Conservation (phyloP, 1,284 basidiomycete species). For the Erythrobasidium hasegawianum region DNA sequence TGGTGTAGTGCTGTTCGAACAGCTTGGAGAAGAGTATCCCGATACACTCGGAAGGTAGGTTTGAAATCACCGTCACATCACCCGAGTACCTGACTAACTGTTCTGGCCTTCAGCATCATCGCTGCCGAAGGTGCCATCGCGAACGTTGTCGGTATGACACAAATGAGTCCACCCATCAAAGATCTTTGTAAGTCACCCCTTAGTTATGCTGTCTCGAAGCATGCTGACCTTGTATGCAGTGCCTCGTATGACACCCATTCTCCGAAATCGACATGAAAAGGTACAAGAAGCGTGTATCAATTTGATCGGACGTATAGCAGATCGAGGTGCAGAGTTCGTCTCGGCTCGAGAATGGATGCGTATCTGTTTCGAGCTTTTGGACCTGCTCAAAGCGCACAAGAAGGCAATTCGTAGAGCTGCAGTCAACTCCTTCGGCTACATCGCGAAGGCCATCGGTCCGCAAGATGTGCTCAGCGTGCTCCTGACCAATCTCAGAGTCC, state of each 20-base stretch:
- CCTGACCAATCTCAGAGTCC: conserved; percentile 92
- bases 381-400: conserved; percentile 97
- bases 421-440: conserved; percentile 99
- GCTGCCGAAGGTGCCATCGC: conserved; percentile 97
- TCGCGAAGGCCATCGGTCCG: conserved; percentile 97
- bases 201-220: conserved; percentile 30
- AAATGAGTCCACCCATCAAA: conserved; percentile 99
- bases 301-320: conserved; percentile 97
- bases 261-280: conserved; percentile 98
- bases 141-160: conserved; percentile 99
- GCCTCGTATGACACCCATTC: conserved; percentile 98
- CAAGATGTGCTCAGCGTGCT: conserved; percentile 97
- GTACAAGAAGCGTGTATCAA: conserved; percentile 99
- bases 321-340: conserved; percentile 98
- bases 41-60: conserved; percentile 78
- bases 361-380: conserved; percentile 97
- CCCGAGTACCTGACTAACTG: too few species aligned
- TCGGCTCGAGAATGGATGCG: conserved; percentile 99
- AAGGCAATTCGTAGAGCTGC: conserved; percentile 97
- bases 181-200: conserved; percentile 71
- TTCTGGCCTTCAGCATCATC: conserved; percentile 72
- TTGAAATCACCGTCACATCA: too few species aligned
- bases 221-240: conserved; percentile 55
- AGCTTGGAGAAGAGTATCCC: conserved; percentile 98
- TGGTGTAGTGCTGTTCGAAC: conserved; percentile 95